Base-by-base conservation (phyloP, 805 yeast genomes). In the Teunomyces barrocoloradensis region DNA sequence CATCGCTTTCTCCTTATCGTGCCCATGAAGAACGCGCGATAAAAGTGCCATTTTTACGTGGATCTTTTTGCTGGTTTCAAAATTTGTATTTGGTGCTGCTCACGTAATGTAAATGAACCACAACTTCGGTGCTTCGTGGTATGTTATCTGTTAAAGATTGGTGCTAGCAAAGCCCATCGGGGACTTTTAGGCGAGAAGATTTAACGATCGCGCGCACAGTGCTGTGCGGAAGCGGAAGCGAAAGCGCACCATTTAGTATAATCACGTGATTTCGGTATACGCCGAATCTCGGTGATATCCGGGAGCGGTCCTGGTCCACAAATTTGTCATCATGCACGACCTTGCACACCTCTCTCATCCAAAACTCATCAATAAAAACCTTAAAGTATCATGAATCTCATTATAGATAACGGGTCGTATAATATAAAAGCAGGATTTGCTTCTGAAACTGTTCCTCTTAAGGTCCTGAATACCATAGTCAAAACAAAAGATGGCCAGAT, bases 341-440 rank as follows among this genome's bases (percentile, higher is more conserved):
- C 32, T 17, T 18, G 7, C 36, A 6, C 9, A 17, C 10, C 27
- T 13, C 18, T 15, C 4, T 12, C 12, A 15, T 2, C 25, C 34
- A 11, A 23, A 21, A n/a, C 20, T 13, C 35, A n/a, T 32, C 11
- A 36, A 41, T 40, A 44, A 7, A 38, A 46, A 12, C 32, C 34
- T 5, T 23, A 32, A 32, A 18, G 5, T 6, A 10, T 6, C 43
- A 47, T 48, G 51, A 37, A 61, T 54, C 53, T 92, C 23, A 81
- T 94, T 4, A 67, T 94, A 12, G 99, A 94, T 59, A 94, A 94
- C 72, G 99, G 99, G 0, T 84, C 96, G 0, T 87, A 87, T 60
- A 81, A 81, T 50, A 77, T 94, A 45, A 92, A 92, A 60, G 73
- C 72, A 2, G 71, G 70, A 1, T 60, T 63, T 41, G 58, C 64